Evolutionary conservation across 1,139 yeast genomes (phyloP), one percentile per base, ranked within the genome.

Genomic region (Meyerozyma carpophila): DNA sequence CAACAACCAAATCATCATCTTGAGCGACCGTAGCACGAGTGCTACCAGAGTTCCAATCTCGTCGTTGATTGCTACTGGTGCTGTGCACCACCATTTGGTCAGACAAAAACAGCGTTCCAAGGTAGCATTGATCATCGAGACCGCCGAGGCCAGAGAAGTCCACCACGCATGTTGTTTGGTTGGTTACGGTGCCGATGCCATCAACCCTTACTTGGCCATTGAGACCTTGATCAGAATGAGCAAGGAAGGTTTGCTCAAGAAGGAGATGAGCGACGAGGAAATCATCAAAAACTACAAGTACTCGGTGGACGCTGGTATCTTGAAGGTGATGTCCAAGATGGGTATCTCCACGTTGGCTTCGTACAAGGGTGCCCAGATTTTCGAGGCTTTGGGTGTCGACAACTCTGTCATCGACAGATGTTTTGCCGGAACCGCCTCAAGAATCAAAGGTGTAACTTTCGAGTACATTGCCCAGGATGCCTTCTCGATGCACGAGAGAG

Each of bases 271-370:
- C 32, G 82, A 82, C 49, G 79, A 77, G 32, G 63, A 77, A 52
- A 75, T 90, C 50, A 66, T 91, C 50, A 73, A 72, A 44, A 91
- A 93, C 72, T 93, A 88, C 71, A 85, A 84, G 63, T 73, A 79
- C 52, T 83, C 97, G 16, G 75, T 87, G 49, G 95, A 91, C 61
- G 84, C 90, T 46, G 98, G 98, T 67, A 84, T 93, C 53, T 73
- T 89, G 60, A 93, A 93, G 72, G 97, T 93, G 49, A 93, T 93
- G 98, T 88, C 97, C 39, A 93, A 93, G 75, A 93, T 93, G 98
- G 98, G 98, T 75, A 93, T 93, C 57, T 91, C 98, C 34, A 93
- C 98, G 31, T 75, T 93, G 63, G 96, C 97, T 21, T 88, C 96
- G 20, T 93, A 93, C 70, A 93, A 93, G 69, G 98, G 98, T 66